A percentile compares a stretch with the other conserved stretches of the same genome.
Conservation (phyloP, 176 grass and related monocot genomes). For the Pharus latifolius region DNA sequence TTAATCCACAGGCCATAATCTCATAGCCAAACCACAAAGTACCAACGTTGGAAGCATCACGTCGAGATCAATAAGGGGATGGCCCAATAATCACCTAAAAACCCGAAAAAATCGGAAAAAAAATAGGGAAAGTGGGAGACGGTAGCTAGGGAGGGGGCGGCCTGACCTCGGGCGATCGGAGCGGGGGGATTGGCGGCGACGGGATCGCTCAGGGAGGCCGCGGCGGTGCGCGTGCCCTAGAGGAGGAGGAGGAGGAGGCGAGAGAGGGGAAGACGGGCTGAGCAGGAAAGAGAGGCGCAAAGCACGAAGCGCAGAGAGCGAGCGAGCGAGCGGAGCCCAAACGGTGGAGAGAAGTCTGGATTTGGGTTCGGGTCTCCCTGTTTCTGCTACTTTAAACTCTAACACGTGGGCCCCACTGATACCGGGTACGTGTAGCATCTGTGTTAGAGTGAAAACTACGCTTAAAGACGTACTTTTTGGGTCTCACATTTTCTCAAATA, state of each 20-base stretch:
- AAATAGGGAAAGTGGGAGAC: neutral
- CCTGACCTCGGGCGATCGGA: conserved; percentile 19
- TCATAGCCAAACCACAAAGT: neutral
- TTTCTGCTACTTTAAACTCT: too few species aligned
- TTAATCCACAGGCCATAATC: neutral
- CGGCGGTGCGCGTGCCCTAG: conserved; percentile 27
- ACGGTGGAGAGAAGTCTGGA: neutral
- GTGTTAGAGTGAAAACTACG: too few species aligned
- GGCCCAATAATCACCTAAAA: neutral
- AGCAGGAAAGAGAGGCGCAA: neutral
- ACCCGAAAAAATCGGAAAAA: neutral
- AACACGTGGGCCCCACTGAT: too few species aligned
- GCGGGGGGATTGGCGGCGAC: neutral
- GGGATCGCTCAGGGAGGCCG: neutral
- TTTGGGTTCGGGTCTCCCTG: neutral
- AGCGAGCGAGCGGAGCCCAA: neutral
- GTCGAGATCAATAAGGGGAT: neutral
- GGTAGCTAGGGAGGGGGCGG: neutral
- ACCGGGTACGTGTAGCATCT: too few species aligned
- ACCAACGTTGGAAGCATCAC: neutral
- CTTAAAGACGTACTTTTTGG: too few species aligned
- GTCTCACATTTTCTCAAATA: too few species aligned
- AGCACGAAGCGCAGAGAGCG: neutral
- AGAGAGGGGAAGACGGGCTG: neutral
- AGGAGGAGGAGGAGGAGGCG: neutral